These are phyloP conservation scores for Lyophyllum decastes DNA, from an alignment of 768 basidiomycete genomes.

Conservation along the genomic window DNA sequence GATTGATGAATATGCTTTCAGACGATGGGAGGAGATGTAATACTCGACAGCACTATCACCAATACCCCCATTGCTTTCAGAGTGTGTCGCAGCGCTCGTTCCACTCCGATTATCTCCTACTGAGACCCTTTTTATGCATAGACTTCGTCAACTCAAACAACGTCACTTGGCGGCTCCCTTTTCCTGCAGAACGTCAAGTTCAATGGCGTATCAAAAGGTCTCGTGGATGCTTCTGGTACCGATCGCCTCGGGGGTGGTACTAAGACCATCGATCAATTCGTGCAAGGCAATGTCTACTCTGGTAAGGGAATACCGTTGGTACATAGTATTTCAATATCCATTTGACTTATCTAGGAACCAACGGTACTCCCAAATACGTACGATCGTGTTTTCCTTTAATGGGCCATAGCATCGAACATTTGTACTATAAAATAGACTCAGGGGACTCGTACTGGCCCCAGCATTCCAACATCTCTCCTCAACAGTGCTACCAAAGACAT, in stretches of 20 bases:
- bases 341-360: background rate
- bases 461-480: constrained; percentile 59
- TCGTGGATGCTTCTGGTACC: constrained; percentile 54
- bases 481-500: constrained; percentile 54
- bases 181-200: constrained; percentile 66
- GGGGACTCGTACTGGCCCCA: constrained; percentile 46
- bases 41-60: constrained; percentile 62
- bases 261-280: constrained; percentile 59
- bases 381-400: background rate
- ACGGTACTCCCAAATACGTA: background rate
- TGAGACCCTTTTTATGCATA: background rate
- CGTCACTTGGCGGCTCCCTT: constrained; percentile 55
- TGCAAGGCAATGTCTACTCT: constrained; percentile 35
- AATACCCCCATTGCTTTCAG: constrained; percentile 46
- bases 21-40: constrained; percentile 58
- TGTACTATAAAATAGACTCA: constrained; percentile 47
- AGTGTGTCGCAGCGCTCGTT: background rate
- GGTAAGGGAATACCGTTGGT: constrained; percentile 30
- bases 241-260: constrained; percentile 63
- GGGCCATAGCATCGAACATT: constrained; percentile 21
- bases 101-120: background rate
- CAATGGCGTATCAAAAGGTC: constrained; percentile 61
- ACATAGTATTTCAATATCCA: background rate
- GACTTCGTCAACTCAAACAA: constrained; percentile 17
- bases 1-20: constrained; percentile 20